These are phyloP conservation scores for Arthrobotrys musiformis DNA, from an alignment of 2,329 filamentous ascomycete genomes.

Conservation along the genomic window DNA sequence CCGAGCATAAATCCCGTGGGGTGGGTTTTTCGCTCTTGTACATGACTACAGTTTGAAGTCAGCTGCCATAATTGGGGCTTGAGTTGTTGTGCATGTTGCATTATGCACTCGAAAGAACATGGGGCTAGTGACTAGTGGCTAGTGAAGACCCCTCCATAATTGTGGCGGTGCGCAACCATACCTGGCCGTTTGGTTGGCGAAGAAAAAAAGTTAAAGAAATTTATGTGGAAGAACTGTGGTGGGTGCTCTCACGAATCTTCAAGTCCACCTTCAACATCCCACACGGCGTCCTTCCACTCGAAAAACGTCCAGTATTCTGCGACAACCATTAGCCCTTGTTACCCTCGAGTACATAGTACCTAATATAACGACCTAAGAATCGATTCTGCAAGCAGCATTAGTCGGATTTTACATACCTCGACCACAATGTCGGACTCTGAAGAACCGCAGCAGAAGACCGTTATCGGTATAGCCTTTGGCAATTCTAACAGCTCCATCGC, in stretches of 20 bases:
- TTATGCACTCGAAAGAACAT: not conserved
- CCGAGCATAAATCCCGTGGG: no score
- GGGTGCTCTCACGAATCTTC: conserved; percentile 27
- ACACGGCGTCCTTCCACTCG: not conserved
- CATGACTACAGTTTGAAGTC: no score
- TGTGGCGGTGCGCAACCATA: conserved; percentile 35
- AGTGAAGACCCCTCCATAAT: conserved; percentile 16
- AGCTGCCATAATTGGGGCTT: not conserved
- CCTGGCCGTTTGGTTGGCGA: conserved; percentile 17
- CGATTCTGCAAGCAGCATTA: conserved; percentile 6
- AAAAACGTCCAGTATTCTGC: not conserved
- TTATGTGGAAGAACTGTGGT: conserved; percentile 31
- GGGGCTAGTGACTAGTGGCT: conserved; percentile 30
- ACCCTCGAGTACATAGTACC: not conserved
- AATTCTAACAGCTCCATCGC: conserved; percentile 99
- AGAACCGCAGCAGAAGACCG: conserved; percentile 66
- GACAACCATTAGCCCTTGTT: not conserved
- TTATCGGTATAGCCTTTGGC: conserved; percentile 96
- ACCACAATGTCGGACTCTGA: conserved; percentile 51
- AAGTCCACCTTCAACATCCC: conserved; percentile 12
- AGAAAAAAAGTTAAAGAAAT: conserved; percentile 53
- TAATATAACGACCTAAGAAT: not conserved
- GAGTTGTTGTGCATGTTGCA: not conserved
- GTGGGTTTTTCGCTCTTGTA: no score
- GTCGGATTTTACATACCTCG: not conserved